These are phyloP conservation scores for Paraconiothyrium brasiliense DNA, from an alignment of 2,329 filamentous ascomycete genomes.

Conservation along the genomic window DNA sequence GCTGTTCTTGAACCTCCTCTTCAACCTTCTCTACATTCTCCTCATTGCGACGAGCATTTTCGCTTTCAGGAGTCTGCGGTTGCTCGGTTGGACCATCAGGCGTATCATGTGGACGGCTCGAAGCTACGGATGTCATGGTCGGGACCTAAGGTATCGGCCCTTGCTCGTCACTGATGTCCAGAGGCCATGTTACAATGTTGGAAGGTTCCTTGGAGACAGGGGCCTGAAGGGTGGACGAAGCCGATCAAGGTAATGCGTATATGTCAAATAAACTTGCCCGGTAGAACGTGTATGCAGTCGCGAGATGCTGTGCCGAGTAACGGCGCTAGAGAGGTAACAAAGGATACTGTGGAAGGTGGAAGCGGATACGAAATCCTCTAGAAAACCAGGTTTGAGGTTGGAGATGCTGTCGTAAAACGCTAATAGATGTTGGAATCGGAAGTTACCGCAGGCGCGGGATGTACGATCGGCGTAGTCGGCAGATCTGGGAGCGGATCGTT, in stretches of 20 bases:
- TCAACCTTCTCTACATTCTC: not conserved
- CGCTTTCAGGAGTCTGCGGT: not conserved
- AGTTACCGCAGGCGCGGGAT: not conserved
- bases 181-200: not conserved
- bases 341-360: conserved; percentile 11
- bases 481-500: not conserved
- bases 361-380: not conserved
- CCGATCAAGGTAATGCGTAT: not conserved
- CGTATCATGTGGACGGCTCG: conserved; percentile 4
- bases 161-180: not conserved
- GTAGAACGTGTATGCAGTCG: not conserved
- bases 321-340: conserved; percentile 22
- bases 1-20: not conserved
- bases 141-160: not conserved
- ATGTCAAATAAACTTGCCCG: not conserved
- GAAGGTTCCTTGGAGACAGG: not conserved
- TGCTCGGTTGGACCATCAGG: not conserved
- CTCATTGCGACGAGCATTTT: not conserved
- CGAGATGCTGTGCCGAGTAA: conserved; percentile 27
- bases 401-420: not conserved
- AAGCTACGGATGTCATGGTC: conserved; percentile 21
- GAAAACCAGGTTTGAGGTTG: not conserved
- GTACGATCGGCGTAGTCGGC: conserved; percentile 2
- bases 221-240: not conserved
- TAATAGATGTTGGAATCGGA: not conserved